Base-by-base conservation (phyloP, 129 eudicot genomes). In the Helianthus tuberosus region DNA sequence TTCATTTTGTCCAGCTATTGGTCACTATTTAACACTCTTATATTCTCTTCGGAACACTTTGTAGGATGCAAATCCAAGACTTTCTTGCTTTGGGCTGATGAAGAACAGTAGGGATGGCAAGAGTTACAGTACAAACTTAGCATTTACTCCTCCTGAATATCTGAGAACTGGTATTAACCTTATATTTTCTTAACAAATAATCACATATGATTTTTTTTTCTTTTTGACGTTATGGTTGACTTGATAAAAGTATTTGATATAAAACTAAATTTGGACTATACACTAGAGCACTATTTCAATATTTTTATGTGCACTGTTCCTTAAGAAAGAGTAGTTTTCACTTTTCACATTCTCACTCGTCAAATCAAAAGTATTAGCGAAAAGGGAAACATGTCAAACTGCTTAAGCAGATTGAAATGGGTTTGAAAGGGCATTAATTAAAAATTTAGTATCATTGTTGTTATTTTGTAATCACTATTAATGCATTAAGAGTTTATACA, bases 101-200 rank as follows among this genome's bases (percentile, higher is more conserved):
- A 92, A 92, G 82, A 92, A 92, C 69, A 92, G 97, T 35, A 76
- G 97, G 83, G 97, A 92, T 62, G 97, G 97, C 74, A 92, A 89
- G 69, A 92, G 97, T 83, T 92, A 92, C 71, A 89, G 97, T 61
- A 92, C 97, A 16, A 92, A 92, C 82, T 75, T 92, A 64, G 96
- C 97, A 60, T 92, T 89, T 72, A 92, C 97, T 16, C 97, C 97
- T 74, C 96, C 97, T 13, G 96, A 92, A 72, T 87, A 92, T 82
- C 81, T 92, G 49, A 79, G 91, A 74, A 89, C 93, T 43, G 97
- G 97, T 92, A 86, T 60, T 3, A 14, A 57, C 63, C 48, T 62
- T 71, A 5, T 60, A 6, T 61, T 1, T 61, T 35, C 46, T 5
- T 61, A 32, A 14, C 64, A 25, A 1, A 57, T 57, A 57, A 57